Conservation (phyloP, 2,329 filamentous ascomycete genomes). For the Scedosporium aurantiacum region DNA sequence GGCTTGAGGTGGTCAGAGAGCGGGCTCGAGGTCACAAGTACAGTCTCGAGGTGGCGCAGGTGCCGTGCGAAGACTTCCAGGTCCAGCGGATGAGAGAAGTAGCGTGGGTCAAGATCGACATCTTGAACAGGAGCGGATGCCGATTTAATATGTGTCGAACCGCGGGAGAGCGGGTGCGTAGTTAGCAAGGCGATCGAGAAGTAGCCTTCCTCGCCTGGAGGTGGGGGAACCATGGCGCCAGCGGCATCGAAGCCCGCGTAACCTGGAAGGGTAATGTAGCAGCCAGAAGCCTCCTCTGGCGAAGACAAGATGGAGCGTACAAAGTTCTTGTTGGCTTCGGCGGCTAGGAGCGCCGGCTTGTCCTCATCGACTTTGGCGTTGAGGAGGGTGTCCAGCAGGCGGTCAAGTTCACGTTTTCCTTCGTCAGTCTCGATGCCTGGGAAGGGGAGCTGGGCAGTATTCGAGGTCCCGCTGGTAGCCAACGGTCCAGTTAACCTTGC, state of each 20-base stretch:
- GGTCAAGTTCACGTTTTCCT: too few species aligned
- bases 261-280: constrained; percentile 30
- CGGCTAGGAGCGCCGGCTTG: too few species aligned
- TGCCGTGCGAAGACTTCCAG: constrained; percentile 37
- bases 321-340: too few species aligned
- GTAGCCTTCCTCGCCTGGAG: too few species aligned
- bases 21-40: constrained; percentile 23
- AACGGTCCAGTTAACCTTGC: background rate
- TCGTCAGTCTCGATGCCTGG: background rate
- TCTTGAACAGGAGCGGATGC: constrained; percentile 28
- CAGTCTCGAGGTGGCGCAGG: constrained; percentile 28
- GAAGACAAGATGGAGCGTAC: too few species aligned
- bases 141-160: constrained; percentile 44
- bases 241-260: constrained; percentile 13
- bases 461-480: background rate
- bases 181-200: too few species aligned
- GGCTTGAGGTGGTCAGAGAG: constrained; percentile 29
- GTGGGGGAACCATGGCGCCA: constrained; percentile 34
- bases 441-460: background rate
- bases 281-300: background rate
- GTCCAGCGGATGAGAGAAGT: constrained; percentile 44
- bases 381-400: too few species aligned
- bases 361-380: too few species aligned
- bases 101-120: constrained; percentile 40
- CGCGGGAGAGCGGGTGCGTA: constrained; percentile 49